These are phyloP conservation scores for Cladophialophora immunda DNA, from an alignment of 2,329 filamentous ascomycete genomes.

Conservation along the genomic window DNA sequence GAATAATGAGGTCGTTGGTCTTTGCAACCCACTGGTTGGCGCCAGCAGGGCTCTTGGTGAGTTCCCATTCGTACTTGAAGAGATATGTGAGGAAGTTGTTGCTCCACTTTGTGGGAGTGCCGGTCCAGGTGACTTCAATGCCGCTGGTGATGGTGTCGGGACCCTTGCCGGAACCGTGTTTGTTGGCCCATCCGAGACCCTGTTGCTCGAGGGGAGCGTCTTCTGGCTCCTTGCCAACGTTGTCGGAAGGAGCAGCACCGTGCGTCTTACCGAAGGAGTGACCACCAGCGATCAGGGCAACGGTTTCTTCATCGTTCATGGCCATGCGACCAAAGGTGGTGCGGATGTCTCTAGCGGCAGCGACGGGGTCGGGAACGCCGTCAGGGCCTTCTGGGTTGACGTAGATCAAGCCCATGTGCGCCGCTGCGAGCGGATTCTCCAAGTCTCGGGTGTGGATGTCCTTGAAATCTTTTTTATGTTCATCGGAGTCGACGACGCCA, in stretches of 20 bases:
- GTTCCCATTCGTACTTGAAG: conserved; percentile 80
- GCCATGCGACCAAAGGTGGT: conserved; percentile 80
- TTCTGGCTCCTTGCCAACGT: conserved; percentile 74
- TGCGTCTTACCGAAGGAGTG: conserved; percentile 85
- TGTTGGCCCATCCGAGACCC: conserved; percentile 77
- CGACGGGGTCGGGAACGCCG: conserved; percentile 73
- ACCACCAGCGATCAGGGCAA: conserved; percentile 79
- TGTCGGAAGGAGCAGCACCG: conserved; percentile 70
- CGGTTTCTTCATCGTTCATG: conserved; percentile 84
- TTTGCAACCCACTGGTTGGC: conserved; percentile 81
- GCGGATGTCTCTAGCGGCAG: conserved; percentile 76
- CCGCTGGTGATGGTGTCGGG: conserved; percentile 77
- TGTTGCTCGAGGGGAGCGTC: conserved; percentile 70
- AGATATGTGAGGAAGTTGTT: conserved; percentile 78
- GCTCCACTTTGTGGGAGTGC: conserved; percentile 78
- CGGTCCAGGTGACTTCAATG: conserved; percentile 82
- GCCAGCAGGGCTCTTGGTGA: conserved; percentile 77
- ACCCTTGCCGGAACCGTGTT: conserved; percentile 71
- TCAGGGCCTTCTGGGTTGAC: conserved; percentile 83
- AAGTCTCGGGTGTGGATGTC: conserved; percentile 69
- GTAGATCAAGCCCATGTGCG: conserved; percentile 82
- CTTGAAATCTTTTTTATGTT: conserved; percentile 53
- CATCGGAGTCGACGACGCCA: conserved; percentile 54
- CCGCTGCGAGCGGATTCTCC: conserved; percentile 72
- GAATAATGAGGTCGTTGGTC: conserved; percentile 71